Percentiles rank a stretch among this genome's conserved stretches.
phyloP scores from a whole-genome alignment of 1,139 yeast species.

The Suhomyces coccinellae region DNA sequence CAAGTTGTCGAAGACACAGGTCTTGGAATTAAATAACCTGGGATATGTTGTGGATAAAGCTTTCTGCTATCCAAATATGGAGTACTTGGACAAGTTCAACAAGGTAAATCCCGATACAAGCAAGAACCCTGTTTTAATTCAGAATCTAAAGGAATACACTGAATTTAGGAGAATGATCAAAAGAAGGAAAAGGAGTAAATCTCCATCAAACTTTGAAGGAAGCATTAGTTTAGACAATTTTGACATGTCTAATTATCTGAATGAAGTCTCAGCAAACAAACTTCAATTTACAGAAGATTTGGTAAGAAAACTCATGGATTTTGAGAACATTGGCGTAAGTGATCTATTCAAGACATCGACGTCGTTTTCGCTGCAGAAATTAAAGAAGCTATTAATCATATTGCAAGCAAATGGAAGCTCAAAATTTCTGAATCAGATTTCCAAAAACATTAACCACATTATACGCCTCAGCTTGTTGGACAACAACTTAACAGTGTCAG shows the following conservation, averaged over 20 bases:
- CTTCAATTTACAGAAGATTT: conserved; percentile 16
- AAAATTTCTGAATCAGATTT: background rate
- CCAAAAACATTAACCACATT: conserved; percentile 20
- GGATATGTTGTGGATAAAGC: conserved; percentile 21
- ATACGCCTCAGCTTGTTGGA: conserved; percentile 21
- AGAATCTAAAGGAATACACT: conserved; percentile 17
- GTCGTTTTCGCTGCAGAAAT: background rate
- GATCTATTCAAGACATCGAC: conserved; percentile 12
- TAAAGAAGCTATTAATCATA: conserved; percentile 3
- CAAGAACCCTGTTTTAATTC: conserved; percentile 18
- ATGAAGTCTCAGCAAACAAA: background rate
- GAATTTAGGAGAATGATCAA: conserved; percentile 12
- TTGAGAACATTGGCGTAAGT: conserved; percentile 19
- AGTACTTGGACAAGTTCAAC: conserved; percentile 12
- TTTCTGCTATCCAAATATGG: conserved; percentile 26
- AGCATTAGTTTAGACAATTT: conserved; percentile 8
- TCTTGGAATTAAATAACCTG: conserved; percentile 17
- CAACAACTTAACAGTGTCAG: conserved; percentile 17
- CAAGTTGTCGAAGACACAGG: conserved; percentile 4
- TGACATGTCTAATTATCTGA: conserved; percentile 1
- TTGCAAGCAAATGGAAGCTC: conserved; percentile 2
- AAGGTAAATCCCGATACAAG: conserved; percentile 12
- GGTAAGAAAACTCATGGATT: conserved; percentile 17
- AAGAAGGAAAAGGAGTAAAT: conserved; percentile 9
- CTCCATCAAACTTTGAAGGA: background rate